Base-by-base conservation (phyloP, 768 basidiomycete species). In the Peribolospora kevripleyi region DNA sequence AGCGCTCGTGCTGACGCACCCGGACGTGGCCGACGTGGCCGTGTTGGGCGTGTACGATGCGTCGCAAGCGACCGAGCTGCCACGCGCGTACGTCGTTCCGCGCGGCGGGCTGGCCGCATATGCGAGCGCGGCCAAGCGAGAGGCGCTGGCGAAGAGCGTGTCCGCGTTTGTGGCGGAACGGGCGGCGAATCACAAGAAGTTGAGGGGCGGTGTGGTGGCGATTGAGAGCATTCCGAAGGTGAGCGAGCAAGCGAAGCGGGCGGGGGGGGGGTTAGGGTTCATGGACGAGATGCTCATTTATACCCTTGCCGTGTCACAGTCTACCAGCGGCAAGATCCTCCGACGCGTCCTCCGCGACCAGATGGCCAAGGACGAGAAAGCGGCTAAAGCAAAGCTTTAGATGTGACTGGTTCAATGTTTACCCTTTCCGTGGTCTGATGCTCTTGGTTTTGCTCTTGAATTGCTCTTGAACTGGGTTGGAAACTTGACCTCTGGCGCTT, bases 241-340 rank as follows among this genome's bases (percentile, higher is more conserved):
- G 25, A 25, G 25, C 25, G 25, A 25, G 25, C 25, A 25, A 25
- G 25, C 25, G 25, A 25, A 25, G 25, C 25, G 25, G 25, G 25
- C 25, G 25, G 52, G 40, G 76, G 79, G 79, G 25, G 25, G 25
- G 25, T 25, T 47, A 5, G 10, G 42, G 36, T 2, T 42, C 25
- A 3, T 25, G 5, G 1, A 4, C 39, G 38, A 42, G 10, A 37
- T 8, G 40, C 49, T 1, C 6, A 9, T 13, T 14, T 11, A 10
- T 5, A 3, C 8, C 37, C 58, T 37, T 56, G 8, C 37, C 45
- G 52, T 42, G 54, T 52, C 58, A 11, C 57, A 86, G 84, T 61
- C 78, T 25, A 1, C 84, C 40, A 75, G 84, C 53, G 87, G 87
- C 3, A 90, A 91, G 68, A 93, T 93, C 62, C 67, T 90, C 40